Conservation (phyloP, 2,329 filamentous ascomycete species). For the Botrytis fragariae region DNA sequence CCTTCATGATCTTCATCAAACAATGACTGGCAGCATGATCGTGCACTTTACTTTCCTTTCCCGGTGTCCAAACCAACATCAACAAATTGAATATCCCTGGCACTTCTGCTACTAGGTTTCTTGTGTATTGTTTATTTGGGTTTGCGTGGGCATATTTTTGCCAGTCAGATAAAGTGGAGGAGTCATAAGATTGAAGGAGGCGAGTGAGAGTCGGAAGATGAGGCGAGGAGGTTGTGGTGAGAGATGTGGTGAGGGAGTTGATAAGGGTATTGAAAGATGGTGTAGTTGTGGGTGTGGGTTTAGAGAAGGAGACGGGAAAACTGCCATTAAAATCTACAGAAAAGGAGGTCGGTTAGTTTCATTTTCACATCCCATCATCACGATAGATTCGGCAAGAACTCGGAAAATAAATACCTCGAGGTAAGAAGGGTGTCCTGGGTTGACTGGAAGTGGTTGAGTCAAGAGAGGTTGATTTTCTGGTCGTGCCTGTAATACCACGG, state of each 20-base stretch:
- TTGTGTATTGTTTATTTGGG: slow-evolving; percentile 68
- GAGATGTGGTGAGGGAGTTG: slow-evolving; percentile 23
- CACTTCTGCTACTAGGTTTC: slow-evolving; percentile 85
- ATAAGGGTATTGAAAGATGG: slow-evolving; percentile 27
- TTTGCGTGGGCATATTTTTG: slow-evolving; percentile 69
- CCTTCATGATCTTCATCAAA: slow-evolving; percentile 85
- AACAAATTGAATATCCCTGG: slow-evolving; percentile 67
- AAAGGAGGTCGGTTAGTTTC: slow-evolving; percentile 2
- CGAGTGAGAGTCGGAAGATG: slow-evolving; percentile 25
- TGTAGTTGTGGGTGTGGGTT: not conserved
- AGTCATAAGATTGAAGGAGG: slow-evolving; percentile 29
- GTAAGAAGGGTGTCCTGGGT: not conserved
- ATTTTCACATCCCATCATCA: not conserved
- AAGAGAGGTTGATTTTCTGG: slow-evolving; percentile 19
- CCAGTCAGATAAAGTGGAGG: slow-evolving; percentile 54
- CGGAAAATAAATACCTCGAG: slow-evolving; percentile 13
- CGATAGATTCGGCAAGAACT: not conserved
- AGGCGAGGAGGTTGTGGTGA: slow-evolving; percentile 24
- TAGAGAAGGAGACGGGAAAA: not conserved
- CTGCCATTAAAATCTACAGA: slow-evolving; percentile 7
- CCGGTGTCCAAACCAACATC: slow-evolving; percentile 85
- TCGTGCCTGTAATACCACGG: slow-evolving; percentile 17
- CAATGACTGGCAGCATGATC: slow-evolving; percentile 89
- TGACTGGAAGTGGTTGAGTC: slow-evolving; percentile 3
- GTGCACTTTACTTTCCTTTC: slow-evolving; percentile 80